Conservation (phyloP, 129 eudicot genomes). For the Flaveria bidentis region DNA sequence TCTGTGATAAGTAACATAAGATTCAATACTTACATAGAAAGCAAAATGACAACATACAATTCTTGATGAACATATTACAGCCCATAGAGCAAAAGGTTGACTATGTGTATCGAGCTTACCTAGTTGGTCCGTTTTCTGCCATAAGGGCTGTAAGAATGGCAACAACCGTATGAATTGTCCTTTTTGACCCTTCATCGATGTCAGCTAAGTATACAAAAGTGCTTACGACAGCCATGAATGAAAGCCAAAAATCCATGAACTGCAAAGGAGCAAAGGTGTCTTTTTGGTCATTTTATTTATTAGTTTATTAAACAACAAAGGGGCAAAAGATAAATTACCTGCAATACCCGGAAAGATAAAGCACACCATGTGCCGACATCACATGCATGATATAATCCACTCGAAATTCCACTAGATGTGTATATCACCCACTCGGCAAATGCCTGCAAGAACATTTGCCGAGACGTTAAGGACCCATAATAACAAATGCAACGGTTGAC, state of each 20-base stretch:
- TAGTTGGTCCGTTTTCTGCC: slow-evolving; percentile 85
- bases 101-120: slow-evolving; percentile 40
- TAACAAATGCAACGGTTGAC: neutral
- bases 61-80: neutral
- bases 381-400: slow-evolving; percentile 96
- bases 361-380: slow-evolving; percentile 99
- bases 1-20: slow-evolving; percentile 43
- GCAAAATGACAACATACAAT: slow-evolving; percentile 6
- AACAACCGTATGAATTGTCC: slow-evolving; percentile 86
- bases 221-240: slow-evolving; percentile 97
- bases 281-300: neutral
- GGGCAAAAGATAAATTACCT: slow-evolving; percentile 46
- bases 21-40: neutral
- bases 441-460: slow-evolving; percentile 48
- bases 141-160: slow-evolving; percentile 88
- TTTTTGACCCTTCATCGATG: slow-evolving; percentile 74
- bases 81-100: neutral
- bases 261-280: slow-evolving; percentile 30
- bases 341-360: slow-evolving; percentile 66
- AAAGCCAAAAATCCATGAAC: slow-evolving; percentile 99
- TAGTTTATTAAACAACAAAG: no score
- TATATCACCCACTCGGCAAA: slow-evolving; percentile 92
- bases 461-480: neutral
- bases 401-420: slow-evolving; percentile 85
- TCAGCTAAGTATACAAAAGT: slow-evolving; percentile 84